Base-by-base conservation (phyloP, 2,329 filamentous ascomycete genomes). In the Fusarium sp. region DNA sequence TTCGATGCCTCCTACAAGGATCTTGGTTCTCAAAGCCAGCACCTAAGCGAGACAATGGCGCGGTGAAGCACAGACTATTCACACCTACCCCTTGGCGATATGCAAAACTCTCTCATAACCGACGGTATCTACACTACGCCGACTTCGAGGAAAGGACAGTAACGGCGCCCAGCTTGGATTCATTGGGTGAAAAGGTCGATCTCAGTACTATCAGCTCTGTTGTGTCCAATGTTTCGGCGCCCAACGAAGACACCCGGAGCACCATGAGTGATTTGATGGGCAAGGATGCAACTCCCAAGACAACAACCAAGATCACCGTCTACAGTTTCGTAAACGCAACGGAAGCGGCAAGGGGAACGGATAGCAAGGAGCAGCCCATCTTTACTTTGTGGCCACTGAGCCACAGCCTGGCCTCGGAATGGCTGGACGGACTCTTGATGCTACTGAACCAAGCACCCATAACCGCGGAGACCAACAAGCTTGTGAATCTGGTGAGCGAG, bases 371-470 rank as follows among this genome's bases (percentile, higher is more conserved):
- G 81, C 86, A 90, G 57, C 88, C 93, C 2, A 88, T 98, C 28
- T 86, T 99, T 61, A 94, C 92, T n/a, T 87, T 99, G 59, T 91
- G 94, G 81, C 95, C 96, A 11, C 86, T 91, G 67, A 93, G 91
- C 66, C 93, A 96, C 80, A 94, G 91, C 73, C 85, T 96, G 54
- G 96, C 96, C 15, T 97, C 95, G 2, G 96, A 99, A 83, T 99
- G 96, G 96, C 88, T 99, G 10, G 96, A 99, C 81, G 96, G 96
- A 2, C 85, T 99, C 73, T 87, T 98, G 64, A 97, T 99, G 95
- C 87, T 99, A 62, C 88, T 99, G 31, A 95, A 97, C 80, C 96
- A 99, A 83, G 91, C 95, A 67, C 96, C 96, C 26, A 98, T 99
- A 80, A 99, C 96, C n/a, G 90, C 95, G 6, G 96, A 98, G 84